Percentiles rank a stretch among this genome's conserved stretches.
Conservation (phyloP, 805 yeast species). For the Candida krabiensis region DNA sequence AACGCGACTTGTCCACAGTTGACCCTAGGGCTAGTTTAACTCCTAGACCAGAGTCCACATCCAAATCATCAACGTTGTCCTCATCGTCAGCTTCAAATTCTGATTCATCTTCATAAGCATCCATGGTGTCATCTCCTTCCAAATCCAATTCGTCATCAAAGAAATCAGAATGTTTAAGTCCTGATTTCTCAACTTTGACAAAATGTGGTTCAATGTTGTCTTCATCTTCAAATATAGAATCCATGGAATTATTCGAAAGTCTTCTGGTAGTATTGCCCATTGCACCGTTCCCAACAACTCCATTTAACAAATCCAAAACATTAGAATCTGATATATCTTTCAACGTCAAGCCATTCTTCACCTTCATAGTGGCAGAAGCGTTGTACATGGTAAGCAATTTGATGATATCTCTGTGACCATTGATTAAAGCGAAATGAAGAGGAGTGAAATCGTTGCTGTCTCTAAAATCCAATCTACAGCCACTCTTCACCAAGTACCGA, state of each 20-base stretch:
- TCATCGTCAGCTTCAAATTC: slow-evolving; percentile 25
- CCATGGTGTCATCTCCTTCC: slow-evolving; percentile 3
- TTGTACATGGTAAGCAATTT: slow-evolving; percentile 61
- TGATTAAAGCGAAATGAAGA: slow-evolving; percentile 78
- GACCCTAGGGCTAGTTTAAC: too few species aligned
- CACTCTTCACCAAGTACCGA: slow-evolving; percentile 60
- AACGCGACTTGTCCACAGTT: too few species aligned
- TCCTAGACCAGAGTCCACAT: too few species aligned
- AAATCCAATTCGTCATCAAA: slow-evolving; percentile 14
- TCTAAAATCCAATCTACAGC: slow-evolving; percentile 64
- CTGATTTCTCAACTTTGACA: slow-evolving; percentile 18
- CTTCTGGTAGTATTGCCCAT: slow-evolving; percentile 16
- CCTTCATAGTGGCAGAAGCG: slow-evolving; percentile 53
- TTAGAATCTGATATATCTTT: slow-evolving; percentile 42
- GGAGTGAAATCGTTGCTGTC: slow-evolving; percentile 88
- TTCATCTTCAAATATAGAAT: slow-evolving; percentile 23
- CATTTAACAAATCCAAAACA: slow-evolving; percentile 34
- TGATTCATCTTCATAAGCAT: slow-evolving; percentile 7
- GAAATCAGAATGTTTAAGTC: slow-evolving; percentile 18
- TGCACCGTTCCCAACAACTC: slow-evolving; percentile 4
- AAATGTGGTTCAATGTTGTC: slow-evolving; percentile 24
- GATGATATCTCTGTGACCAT: slow-evolving; percentile 70
- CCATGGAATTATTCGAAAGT: slow-evolving; percentile 31
- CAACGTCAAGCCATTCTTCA: slow-evolving; percentile 49
- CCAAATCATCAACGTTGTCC: slow-evolving; percentile 15